Evolutionary conservation across 768 basidiomycete species (phyloP), one percentile per base, ranked within the genome.

Genomic region (Russula virescens): DNA sequence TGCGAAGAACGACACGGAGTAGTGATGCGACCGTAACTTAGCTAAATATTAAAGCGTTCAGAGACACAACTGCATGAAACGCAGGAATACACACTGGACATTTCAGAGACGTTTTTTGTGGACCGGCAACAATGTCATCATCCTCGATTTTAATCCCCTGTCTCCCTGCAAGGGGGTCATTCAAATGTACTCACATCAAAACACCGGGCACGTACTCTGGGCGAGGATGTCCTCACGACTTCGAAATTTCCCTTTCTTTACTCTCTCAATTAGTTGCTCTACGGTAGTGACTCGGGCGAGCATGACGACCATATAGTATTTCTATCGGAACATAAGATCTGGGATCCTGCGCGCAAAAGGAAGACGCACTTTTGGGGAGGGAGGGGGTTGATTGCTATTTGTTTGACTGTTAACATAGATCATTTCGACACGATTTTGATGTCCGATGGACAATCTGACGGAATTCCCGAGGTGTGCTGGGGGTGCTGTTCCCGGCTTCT

Each of bases 401-500:
- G 64, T 60, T 47, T 68, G 87, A 66, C 89, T 93, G 68, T 94
- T 94, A 45, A 94, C 88, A 72, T 94, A 94, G 3, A 93, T 83
- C 83, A 94, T 90, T 67, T 94, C 92, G 18, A 94, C 76, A 43
- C 84, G 82, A 71, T 92, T 94, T 40, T 76, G 74, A 48, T 78
- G 72, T 62, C 77, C 76, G 66, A 78, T 76, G 43, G 76, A 75
- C 38, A 83, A 68, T 59, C 77, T 72, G 19, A 80, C 71, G 47
- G 72, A 67, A 66, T 72, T 77, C 31, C 77, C 76, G 56, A 85
- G 72, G 71, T 94, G 88, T 1, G 92, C 87, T 7, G 94, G 94
- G n/a, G 94, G 92, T 1, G 93, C 91, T 47, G 91, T 95, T 3
- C 94, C 94, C 31, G 92, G 89, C 68, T 91, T 94, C 79, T 97